Conservation (phyloP, 352 stramenopile species). For the Pythium oligandrum region DNA sequence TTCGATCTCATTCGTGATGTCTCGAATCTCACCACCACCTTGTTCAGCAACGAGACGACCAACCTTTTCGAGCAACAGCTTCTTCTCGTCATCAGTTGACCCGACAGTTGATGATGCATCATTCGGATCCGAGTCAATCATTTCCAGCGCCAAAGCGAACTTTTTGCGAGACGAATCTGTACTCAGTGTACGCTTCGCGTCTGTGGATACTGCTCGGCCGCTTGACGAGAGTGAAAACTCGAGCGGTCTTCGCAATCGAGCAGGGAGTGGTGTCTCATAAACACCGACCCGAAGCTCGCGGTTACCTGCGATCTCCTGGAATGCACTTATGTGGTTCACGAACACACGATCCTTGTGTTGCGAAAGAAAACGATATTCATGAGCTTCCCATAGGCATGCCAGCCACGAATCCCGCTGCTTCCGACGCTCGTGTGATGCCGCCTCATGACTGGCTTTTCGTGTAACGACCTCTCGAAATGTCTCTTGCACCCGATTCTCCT, state of each 20-base stretch:
- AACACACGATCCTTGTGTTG: constrained; percentile 51
- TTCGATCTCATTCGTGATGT: constrained; percentile 46
- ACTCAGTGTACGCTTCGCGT: too few species aligned
- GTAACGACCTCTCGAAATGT: constrained; percentile 37
- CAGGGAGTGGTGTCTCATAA: constrained; percentile 66
- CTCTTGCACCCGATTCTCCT: constrained; percentile 75
- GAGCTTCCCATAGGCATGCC: constrained; percentile 46
- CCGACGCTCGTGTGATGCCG: too few species aligned
- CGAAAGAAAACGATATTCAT: constrained; percentile 67
- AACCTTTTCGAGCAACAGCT: constrained; percentile 57
- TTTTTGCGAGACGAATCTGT: too few species aligned
- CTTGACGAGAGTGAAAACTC: constrained; percentile 11
- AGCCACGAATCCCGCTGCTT: constrained; percentile 36
- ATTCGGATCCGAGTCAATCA: neutral
- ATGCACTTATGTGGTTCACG: neutral
- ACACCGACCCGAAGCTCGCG: constrained; percentile 45
- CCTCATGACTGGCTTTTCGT: neutral
- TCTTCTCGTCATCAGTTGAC: constrained; percentile 21
- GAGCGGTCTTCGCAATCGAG: constrained; percentile 46
- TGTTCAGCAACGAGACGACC: constrained; percentile 69
- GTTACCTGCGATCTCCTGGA: constrained; percentile 2
- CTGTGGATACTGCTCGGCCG: too few species aligned
- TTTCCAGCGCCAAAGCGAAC: constrained; percentile 15
- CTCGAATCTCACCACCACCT: constrained; percentile 67
- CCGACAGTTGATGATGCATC: constrained; percentile 9